Conservation (phyloP, 345 rosid species). For the Brassica carinata region DNA sequence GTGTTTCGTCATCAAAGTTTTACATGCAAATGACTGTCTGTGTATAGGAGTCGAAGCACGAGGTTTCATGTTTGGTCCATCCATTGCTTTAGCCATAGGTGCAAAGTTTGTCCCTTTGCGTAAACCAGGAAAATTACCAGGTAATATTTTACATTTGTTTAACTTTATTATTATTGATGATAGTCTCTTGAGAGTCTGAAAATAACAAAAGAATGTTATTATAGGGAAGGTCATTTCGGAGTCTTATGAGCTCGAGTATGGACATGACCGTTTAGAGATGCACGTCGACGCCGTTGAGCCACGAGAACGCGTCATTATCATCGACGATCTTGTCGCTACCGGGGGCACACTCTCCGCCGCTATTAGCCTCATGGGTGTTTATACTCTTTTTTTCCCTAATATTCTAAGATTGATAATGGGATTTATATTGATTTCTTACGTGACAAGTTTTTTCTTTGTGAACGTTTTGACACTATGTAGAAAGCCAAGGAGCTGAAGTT, state of each 20-base stretch:
- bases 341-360: constrained; percentile 91
- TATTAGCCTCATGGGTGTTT: constrained; percentile 68
- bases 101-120: constrained; percentile 86
- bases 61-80: constrained; percentile 83
- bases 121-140: constrained; percentile 81
- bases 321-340: constrained; percentile 88
- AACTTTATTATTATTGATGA: neutral
- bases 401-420: neutral
- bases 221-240: constrained; percentile 75
- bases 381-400: neutral
- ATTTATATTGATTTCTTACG: neutral
- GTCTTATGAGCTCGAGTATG: constrained; percentile 78
- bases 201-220: neutral
- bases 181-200: constrained; percentile 2
- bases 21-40: constrained; percentile 18
- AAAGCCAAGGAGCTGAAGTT: constrained; percentile 67
- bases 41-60: constrained; percentile 79
- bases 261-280: constrained; percentile 86
- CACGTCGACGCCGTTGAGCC: constrained; percentile 74
- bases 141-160: constrained; percentile 26
- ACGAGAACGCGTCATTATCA: constrained; percentile 65
- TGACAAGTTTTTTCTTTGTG: neutral
- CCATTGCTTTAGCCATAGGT: constrained; percentile 85
- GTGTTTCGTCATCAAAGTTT: constrained; percentile 28
- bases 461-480: constrained; percentile 35